Percentiles rank a stretch among this genome's conserved stretches.
phyloP scores from a whole-genome alignment of 2,329 filamentous ascomycete species.

The Trichoderma koningii region DNA sequence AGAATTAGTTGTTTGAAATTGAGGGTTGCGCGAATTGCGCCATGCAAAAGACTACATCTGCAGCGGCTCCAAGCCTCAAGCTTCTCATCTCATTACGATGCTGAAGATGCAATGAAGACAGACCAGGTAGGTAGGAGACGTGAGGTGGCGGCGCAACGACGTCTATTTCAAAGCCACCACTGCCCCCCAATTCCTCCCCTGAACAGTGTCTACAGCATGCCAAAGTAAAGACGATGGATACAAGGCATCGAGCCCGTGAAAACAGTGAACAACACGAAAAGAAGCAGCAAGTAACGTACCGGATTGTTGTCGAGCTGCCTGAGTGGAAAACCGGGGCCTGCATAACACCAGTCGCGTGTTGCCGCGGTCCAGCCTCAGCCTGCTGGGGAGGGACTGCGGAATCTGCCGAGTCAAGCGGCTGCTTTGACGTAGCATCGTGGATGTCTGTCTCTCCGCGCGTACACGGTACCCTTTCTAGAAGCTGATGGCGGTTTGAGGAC shows the following conservation, averaged over 20 bases:
- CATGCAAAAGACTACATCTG: not conserved
- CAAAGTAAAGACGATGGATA: not conserved
- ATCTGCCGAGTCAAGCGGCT: slow-evolving; percentile 35
- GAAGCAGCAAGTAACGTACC: slow-evolving; percentile 36
- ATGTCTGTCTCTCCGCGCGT: no score
- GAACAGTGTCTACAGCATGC: not conserved
- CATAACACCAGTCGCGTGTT: slow-evolving; percentile 15
- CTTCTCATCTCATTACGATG: no score
- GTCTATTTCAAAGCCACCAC: not conserved
- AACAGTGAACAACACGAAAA: not conserved
- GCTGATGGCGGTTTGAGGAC: not conserved
- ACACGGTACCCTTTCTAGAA: not conserved
- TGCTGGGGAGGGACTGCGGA: slow-evolving; percentile 27
- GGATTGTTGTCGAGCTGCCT: slow-evolving; percentile 31
- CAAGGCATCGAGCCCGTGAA: not conserved
- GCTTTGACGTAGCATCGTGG: slow-evolving; percentile 35
- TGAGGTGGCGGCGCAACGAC: not conserved
- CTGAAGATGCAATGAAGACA: no score
- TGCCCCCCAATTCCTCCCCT: not conserved
- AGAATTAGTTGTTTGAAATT: slow-evolving; percentile 1
- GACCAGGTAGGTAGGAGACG: not conserved
- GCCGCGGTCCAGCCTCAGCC: slow-evolving; percentile 9
- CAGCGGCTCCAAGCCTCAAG: not conserved
- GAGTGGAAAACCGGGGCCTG: slow-evolving; percentile 38
- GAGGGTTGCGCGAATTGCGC: not conserved